Conservation (phyloP, 768 basidiomycete species). For the Mrakia gelida region DNA sequence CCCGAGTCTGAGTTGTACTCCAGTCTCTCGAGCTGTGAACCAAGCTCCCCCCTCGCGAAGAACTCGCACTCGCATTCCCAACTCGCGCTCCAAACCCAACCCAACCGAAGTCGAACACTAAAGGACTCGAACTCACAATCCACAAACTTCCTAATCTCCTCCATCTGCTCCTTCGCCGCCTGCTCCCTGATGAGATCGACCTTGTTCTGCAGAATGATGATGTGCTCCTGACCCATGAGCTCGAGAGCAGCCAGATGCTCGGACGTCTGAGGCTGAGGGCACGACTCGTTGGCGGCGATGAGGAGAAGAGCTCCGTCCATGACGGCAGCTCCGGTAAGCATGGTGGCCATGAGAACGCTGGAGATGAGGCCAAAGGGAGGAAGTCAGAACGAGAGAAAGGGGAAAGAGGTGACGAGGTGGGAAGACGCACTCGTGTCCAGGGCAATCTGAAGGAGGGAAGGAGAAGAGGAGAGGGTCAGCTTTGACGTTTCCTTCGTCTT, state of each 20-base stretch:
- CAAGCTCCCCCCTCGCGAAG: not conserved
- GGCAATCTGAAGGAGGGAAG: constrained; percentile 51
- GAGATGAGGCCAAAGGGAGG: constrained; percentile 70
- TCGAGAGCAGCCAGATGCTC: constrained; percentile 98
- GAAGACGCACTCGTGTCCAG: constrained; percentile 36
- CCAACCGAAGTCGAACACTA: not conserved
- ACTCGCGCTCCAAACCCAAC: not conserved
- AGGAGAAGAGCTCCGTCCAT: constrained; percentile 98
- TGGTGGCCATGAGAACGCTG: constrained; percentile 96
- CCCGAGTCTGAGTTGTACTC: no score
- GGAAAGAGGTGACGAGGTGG: not conserved
- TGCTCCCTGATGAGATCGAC: constrained; percentile 95
- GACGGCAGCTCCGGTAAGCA: constrained; percentile 99
- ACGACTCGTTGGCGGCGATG: constrained; percentile 96
- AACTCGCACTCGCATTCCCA: not conserved
- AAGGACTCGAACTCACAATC: constrained; percentile 70
- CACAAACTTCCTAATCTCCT: constrained; percentile 91
- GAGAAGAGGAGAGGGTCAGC: not conserved
- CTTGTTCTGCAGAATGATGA: constrained; percentile 98
- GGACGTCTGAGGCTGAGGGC: constrained; percentile 97
- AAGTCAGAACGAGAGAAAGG: constrained; percentile 45
- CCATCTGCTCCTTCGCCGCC: constrained; percentile 91
- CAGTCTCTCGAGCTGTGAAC: no score
- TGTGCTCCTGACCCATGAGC: constrained; percentile 97
- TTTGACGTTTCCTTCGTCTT: not conserved